Base-by-base conservation (phyloP, 176 grass and related monocot genomes). In the Microstegium vimineum region DNA sequence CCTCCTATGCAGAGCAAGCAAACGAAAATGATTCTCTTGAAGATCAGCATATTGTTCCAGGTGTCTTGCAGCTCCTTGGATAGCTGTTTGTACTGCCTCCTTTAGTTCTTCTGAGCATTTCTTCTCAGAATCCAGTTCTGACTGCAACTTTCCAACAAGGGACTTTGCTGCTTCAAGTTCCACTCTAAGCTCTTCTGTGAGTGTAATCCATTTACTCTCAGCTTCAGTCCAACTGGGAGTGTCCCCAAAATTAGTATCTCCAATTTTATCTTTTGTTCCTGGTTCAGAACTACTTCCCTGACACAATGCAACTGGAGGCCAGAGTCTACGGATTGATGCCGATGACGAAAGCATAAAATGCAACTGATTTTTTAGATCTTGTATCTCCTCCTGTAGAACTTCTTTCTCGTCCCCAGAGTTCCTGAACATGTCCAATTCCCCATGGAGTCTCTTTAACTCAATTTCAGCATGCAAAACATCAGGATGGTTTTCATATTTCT, bases 11-110 rank as follows among this genome's bases (percentile, higher is more conserved):
- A 84, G 85, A n/a, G 79, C 82, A 85, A 92, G 91, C 60, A 99
- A 83, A 65, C 73, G 34, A 81, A 93, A 93, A 81, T 99, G 96
- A 42, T 91, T 99, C 85, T 99, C 96, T 84, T 99, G 90, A 71
- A 99, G 91, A 82, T 99, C 96, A 68, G 93, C 93, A 46, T 99
- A 99, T 76, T 99, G 96, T 64, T 99, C 96, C 51, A 99, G 60
- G 66, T 95, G 91, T 76, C 93, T 90, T 23, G 91, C 91, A 77
- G 95, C 91, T 28, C 91, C 96, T 66, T 99, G 96, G 85, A 99
- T 90, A 14, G 93, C 96, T 82, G 91, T 95, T 81, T 99, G 93
- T 57, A 99, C 41, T 74, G 91, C 96, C 49, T 99, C 93, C 73
- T 94, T 99, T 35, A 95, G 35, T 87, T 99, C 96, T 52, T 92